Conservation (phyloP, 345 rosid genomes). For the Trapa bicornis region DNA sequence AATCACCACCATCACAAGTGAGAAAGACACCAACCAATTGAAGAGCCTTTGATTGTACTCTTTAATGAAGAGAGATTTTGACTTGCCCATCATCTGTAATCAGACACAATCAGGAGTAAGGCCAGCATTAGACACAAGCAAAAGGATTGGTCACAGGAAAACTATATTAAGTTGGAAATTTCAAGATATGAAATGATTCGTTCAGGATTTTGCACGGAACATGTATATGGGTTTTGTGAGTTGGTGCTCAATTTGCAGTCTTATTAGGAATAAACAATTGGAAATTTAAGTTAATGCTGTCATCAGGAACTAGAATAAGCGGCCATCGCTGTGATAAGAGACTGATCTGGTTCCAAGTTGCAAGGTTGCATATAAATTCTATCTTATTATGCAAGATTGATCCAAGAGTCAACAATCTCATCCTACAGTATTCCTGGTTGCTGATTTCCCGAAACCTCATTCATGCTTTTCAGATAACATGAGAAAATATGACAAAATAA, state of each 20-base stretch:
- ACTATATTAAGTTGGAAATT: not conserved
- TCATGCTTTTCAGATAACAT: not conserved
- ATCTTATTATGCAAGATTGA: not conserved
- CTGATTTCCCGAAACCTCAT: not conserved
- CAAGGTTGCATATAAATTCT: not conserved
- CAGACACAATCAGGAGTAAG: not conserved
- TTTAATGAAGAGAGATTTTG: slow-evolving; percentile 72
- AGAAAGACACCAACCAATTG: slow-evolving; percentile 94
- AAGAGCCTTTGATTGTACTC: slow-evolving; percentile 92
- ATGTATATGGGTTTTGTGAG: not conserved
- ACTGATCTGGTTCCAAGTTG: not conserved
- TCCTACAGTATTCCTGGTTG: not conserved
- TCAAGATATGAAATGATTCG: not conserved
- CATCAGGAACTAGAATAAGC: not conserved
- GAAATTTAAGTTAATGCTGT: too few species aligned
- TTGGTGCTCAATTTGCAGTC: not conserved
- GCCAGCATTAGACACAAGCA: not conserved
- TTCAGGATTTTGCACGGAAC: not conserved
- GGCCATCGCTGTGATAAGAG: not conserved
- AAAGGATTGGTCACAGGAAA: not conserved
- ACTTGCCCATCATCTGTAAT: slow-evolving; percentile 78
- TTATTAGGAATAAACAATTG: too few species aligned
- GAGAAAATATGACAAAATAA: not conserved
- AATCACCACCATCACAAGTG: slow-evolving; percentile 86
- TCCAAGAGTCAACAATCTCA: not conserved